Base-by-base conservation (phyloP, 768 basidiomycete genomes). In the Psilocybe sp. region DNA sequence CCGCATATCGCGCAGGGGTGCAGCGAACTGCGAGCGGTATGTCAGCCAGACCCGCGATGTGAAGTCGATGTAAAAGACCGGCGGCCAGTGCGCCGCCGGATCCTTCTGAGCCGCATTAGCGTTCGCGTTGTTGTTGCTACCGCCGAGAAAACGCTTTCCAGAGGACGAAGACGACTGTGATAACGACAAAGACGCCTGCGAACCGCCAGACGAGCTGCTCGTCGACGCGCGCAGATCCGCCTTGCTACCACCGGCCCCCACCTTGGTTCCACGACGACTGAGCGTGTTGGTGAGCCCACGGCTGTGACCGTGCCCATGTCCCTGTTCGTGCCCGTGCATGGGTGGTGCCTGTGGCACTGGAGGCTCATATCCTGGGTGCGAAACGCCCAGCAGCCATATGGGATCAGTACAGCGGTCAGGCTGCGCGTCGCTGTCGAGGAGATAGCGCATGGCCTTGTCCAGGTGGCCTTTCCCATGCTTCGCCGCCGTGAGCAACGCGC, bases 351-450 rank as follows among this genome's bases (percentile, higher is more conserved):
- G n/a, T 20, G 59, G 47, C 13, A 57, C 60, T 0, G 72, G 58
- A 4, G 73, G 70, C 32, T 87, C 88, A 57, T 84, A 90, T 0
- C 89, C 90, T 3, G 81, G 77, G 52, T 93, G 92, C 54, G 80
- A 76, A 3, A 92, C 84, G 35, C 94, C 95, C 18, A 97, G 75
- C 1, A 97, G 68, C 93, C 93, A 97, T 23, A 98, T 96, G 0
- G 86, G 80, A 15, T 94, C 90, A 0, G 77, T 61, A 47, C 84
- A 93, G 60, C 79, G 85, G 65, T 97, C 93, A 1, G 89, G 91
- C 3, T 78, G 81, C 14, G 92, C 82, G 67, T 98, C 95, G 57
- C 82, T 82, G 69, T 98, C 95, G 53, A 96, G 77, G n/a, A 98
- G 74, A 69, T 93, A 91, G 40, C 92, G 77, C 75, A 93, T 82